Evolutionary conservation across 2,329 filamentous ascomycete genomes (phyloP), one percentile per base, ranked within the genome.

Genomic region (Clarireedia homoeocarpa): DNA sequence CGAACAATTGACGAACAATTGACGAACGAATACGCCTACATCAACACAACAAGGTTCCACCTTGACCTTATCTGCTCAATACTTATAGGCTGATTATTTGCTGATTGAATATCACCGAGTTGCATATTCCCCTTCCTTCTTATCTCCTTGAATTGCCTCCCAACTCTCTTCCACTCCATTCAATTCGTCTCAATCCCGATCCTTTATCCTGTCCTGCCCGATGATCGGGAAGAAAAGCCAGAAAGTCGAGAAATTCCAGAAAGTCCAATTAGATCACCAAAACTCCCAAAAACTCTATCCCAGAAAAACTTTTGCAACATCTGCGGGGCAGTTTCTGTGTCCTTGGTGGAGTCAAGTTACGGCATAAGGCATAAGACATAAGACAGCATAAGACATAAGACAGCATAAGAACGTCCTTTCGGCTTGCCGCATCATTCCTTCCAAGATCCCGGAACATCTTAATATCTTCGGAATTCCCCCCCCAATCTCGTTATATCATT

Each of bases 21-120:
- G 27, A 30, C 38, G 38, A 30, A 7, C 27, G 27, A 30, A 30
- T 30, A 4, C 38, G 17, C 17, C 38, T 39, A 20, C 42, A 39
- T 39, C 36, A 40, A 26, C 26, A 6, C 14, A 54, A 58, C 53
- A 59, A 61, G 54, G 48, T 51, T 46, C 20, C 39, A 40, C 59
- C 56, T 56, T 48, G 62, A 58, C 56, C 56, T 63, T 66, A 65
- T 61, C 62, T 67, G 63, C 64, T 63, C 65, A 61, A 66, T 59
- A 62, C 42, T 44, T 48, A 48, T 23, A 53, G 51, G 42, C 42
- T 48, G 51, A 48, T 53, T 48, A 23, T n/a, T 40, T 40, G 27
- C 27, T 30, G 27, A 30, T 30, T 30, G 27, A 30, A 46, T 24
- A 26, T 34, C 40, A 46, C 40, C 26, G 23, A 39, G 6, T 46